These are phyloP conservation scores for Penicillium lividum DNA, from an alignment of 495 filamentous ascomycete species.

Conservation along the genomic window DNA sequence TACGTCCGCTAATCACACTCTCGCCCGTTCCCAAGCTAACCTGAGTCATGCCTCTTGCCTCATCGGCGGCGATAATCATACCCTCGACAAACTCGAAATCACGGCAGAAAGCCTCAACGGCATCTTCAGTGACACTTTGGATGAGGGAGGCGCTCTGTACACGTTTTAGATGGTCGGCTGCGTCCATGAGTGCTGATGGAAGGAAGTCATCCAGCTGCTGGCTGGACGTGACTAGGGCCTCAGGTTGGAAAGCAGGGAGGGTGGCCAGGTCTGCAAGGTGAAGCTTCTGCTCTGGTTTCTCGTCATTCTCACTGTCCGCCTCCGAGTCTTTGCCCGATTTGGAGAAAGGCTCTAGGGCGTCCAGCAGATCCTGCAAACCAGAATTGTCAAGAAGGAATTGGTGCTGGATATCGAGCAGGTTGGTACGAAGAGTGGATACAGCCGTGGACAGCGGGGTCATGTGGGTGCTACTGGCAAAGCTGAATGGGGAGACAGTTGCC, in stretches of 20 bases:
- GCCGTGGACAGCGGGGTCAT: constrained; percentile 33
- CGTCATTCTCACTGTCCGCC: constrained; percentile 12
- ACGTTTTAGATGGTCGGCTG: constrained; percentile 72
- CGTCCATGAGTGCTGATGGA: constrained; percentile 90
- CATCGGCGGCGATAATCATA: constrained; percentile 60
- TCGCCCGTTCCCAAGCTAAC: constrained; percentile 30
- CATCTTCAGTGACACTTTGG: constrained; percentile 76
- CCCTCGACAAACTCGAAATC: constrained; percentile 90
- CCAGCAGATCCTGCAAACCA: constrained; percentile 69
- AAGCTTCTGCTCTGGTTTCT: constrained; percentile 35
- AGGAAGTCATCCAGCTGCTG: constrained; percentile 89
- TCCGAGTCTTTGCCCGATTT: constrained; percentile 21
- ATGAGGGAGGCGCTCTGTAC: constrained; percentile 68
- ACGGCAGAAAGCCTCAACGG: constrained; percentile 81
- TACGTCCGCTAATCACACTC: constrained; percentile 29
- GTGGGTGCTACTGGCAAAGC: constrained; percentile 48
- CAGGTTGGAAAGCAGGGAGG: constrained; percentile 62
- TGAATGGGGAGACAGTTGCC: constrained; percentile 39
- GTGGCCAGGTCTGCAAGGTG: constrained; percentile 54
- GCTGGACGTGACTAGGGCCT: constrained; percentile 61
- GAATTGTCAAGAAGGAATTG: constrained; percentile 71
- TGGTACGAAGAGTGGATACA: constrained; percentile 41
- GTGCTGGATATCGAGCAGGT: constrained; percentile 48
- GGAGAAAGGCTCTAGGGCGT: constrained; percentile 56
- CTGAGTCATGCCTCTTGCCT: constrained; percentile 42